Evolutionary conservation across 148 eudicot genomes (phyloP).

Genomic region (Camellia granthamiana): DNA sequence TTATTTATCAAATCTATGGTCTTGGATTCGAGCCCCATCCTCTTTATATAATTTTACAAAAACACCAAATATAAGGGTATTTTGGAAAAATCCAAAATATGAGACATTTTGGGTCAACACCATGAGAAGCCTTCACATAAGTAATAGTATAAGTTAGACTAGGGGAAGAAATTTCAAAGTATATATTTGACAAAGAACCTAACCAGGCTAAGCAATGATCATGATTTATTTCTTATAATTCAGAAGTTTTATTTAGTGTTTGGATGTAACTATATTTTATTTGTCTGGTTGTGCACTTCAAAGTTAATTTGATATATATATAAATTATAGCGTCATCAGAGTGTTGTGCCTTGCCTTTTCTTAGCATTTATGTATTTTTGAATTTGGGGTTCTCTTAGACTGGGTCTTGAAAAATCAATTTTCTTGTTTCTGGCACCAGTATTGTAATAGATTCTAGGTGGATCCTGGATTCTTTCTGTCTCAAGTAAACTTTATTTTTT

Average conservation of each 20-base stretch:
- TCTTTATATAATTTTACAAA: too few relatives aligned
- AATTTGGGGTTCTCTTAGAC: not conserved
- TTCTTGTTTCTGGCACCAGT: not conserved
- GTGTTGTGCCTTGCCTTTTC: constrained; percentile 1
- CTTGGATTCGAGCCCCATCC: too few relatives aligned
- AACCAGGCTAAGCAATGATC: not conserved
- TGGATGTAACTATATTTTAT: constrained; percentile 1
- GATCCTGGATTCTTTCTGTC: constrained; percentile 18
- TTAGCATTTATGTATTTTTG: not conserved
- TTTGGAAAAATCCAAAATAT: too few relatives aligned
- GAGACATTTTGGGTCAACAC: too few relatives aligned
- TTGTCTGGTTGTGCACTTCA: not conserved
- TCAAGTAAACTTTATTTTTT: constrained; percentile 14
- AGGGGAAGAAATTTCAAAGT: not conserved
- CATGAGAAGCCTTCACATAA: too few relatives aligned
- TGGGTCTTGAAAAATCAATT: not conserved
- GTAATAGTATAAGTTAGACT: not conserved
- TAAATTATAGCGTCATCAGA: not conserved
- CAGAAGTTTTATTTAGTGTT: not conserved
- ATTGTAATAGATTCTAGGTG: constrained; percentile 15
- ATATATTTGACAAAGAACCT: not conserved
- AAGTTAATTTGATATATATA: not conserved
- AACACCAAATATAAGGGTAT: too few relatives aligned
- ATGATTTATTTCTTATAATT: not conserved
- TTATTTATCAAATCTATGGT: too few relatives aligned